These are phyloP conservation scores for Phylloporus sp. DNA, from an alignment of 1,284 basidiomycete species.

Conservation along the genomic window DNA sequence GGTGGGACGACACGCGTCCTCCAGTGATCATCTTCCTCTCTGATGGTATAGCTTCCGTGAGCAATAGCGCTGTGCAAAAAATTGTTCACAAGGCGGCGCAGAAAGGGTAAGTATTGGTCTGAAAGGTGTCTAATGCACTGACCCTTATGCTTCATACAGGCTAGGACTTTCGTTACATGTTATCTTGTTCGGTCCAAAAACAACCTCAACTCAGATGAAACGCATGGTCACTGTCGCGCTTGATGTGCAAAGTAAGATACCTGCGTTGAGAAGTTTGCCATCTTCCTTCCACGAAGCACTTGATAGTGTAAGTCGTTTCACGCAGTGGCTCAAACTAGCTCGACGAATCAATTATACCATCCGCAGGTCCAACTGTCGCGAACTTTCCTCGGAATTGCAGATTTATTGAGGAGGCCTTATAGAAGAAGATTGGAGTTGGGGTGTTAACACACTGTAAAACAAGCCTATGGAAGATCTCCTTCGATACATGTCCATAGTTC, in stretches of 20 bases:
- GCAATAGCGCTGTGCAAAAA: conserved; percentile 47
- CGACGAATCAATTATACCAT: not conserved
- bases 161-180: conserved; percentile 65
- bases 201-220: conserved; percentile 42
- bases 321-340: fast-evolving
- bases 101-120: conserved; percentile 50
- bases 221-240: conserved; percentile 60
- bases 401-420: conserved; percentile 63
- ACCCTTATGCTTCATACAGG: conserved; percentile 39
- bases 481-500: not conserved
- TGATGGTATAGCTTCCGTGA: conserved; percentile 51
- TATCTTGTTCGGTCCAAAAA: conserved; percentile 60
- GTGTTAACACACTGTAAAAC: conserved; percentile 44
- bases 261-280: conserved; percentile 40
- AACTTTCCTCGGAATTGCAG: conserved; percentile 67
- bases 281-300: conserved; percentile 63
- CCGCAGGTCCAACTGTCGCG: conserved; percentile 60
- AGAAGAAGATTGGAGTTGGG: too few relatives aligned
- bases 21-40: conserved; percentile 69
- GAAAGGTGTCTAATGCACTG: not conserved
- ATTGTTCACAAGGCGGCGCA: conserved; percentile 51
- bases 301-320: conserved; percentile 51
- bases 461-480: not conserved
- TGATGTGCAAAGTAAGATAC: conserved; percentile 51
- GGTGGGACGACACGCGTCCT: conserved; percentile 62